Base-by-base conservation (phyloP, 2,329 filamentous ascomycete genomes). In the Sporothrix mexicana region DNA sequence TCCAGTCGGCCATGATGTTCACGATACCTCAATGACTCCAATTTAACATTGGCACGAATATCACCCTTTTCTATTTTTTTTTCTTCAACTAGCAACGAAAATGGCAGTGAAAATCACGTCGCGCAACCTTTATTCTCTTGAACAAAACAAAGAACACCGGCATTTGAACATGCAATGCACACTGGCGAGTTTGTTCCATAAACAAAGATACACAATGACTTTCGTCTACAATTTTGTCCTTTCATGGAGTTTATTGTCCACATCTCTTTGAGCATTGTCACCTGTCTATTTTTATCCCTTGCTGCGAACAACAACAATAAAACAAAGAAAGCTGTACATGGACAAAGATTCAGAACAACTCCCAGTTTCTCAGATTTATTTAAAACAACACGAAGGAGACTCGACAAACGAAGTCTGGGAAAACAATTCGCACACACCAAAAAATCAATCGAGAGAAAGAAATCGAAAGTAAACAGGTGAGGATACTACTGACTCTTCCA, bases 171-270 rank as follows among this genome's bases (percentile, higher is more conserved):
- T 1, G 25, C 20, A 25, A 55, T 25, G 20, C 20, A 10, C 3
- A 9, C 25, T 17, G 15, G 23, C 41, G 30, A 36, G 45, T 49
- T 67, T 51, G 20, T 36, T 67, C 64, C 5, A 55, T 83, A 84
- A 76, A 86, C 82, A 67, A 85, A 36, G 30, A 87, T 3, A 85
- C 85, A 36, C 85, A 80, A 73, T 87, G 87, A 0, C 83, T 85
- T 12, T n/a, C 13, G 7, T 36, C 30, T 36, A 36, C 13, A n/a
- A 17, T 30, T 30, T 47, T 25, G 25, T 13, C 13, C 13, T 30
- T n/a, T 20, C 25, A 8, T 66, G 7, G 3, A 10, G 1, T 41
- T 20, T 3, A 51, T 67, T 67, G 64, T 67, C n/a, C 45, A 5
- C 62, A 7, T 49, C 5, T 51, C 30, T 45, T 67, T 67, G 30